Percentiles rank a stretch among this genome's conserved stretches.
Evolutionary conservation across 2,329 filamentous ascomycete genomes (phyloP).

Genomic region (Cladosporium sphaerospermum): DNA sequence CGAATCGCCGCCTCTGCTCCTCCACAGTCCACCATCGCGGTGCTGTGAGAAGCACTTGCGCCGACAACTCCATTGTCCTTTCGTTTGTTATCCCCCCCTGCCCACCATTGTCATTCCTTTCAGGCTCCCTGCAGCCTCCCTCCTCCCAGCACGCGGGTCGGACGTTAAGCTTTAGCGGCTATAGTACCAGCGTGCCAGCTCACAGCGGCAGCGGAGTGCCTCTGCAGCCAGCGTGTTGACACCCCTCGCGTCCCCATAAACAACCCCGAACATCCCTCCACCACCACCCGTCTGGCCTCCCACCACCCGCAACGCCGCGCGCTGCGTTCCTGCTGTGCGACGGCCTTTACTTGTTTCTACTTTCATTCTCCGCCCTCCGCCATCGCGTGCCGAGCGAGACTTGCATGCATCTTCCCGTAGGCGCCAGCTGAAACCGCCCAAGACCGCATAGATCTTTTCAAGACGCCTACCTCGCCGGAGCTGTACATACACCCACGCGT

Average conservation of each 20-base stretch:
- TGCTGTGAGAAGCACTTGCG: neutral
- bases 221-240: neutral
- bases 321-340: neutral
- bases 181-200: too few species aligned
- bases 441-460: neutral
- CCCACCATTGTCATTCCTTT: constrained; percentile 2
- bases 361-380: neutral
- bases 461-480: neutral
- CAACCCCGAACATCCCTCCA: neutral
- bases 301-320: neutral
- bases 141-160: neutral
- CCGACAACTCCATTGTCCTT: neutral
- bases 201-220: too few species aligned
- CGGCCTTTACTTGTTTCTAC: neutral
- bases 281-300: neutral
- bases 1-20: neutral
- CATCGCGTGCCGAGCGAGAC: neutral
- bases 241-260: constrained; percentile 7
- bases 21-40: neutral
- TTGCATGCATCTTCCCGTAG: constrained; percentile 1
- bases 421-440: constrained; percentile 6
- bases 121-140: neutral
- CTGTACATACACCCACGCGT: too few species aligned
- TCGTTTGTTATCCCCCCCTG: constrained; percentile 1
- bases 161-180: neutral